phyloP scores from a whole-genome alignment of 495 filamentous ascomycete species.

The Tuber indicum region DNA sequence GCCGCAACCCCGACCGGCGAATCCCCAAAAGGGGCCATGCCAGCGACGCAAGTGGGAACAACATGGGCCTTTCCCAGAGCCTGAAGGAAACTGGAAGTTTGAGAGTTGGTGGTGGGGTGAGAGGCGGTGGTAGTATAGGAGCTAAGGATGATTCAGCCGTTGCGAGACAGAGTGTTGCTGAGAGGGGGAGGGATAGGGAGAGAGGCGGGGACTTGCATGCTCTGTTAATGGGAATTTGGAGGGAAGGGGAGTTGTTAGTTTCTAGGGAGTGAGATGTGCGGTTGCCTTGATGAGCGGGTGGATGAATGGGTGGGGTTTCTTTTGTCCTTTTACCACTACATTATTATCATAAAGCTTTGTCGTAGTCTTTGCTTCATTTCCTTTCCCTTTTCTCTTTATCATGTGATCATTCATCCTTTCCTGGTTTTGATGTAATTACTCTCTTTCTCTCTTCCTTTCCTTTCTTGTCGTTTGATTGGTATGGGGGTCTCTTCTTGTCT shows the following conservation, averaged over 20 bases:
- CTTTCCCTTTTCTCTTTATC: neutral
- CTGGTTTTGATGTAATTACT: neutral
- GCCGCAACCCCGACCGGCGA: slow-evolving; percentile 47
- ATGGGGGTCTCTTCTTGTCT: neutral
- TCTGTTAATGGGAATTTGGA: slow-evolving; percentile 34
- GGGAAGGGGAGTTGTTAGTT: slow-evolving; percentile 21
- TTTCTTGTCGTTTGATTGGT: neutral
- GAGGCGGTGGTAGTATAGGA: slow-evolving; percentile 3
- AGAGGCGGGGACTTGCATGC: slow-evolving; percentile 19
- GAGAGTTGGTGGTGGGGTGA: neutral
- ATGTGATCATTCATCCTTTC: neutral
- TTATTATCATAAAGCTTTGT: slow-evolving; percentile 10
- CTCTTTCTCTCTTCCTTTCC: neutral
- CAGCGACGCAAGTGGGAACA: slow-evolving; percentile 35
- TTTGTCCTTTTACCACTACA: slow-evolving; percentile 9
- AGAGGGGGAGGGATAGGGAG: slow-evolving; percentile 17
- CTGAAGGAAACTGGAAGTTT: slow-evolving; percentile 37
- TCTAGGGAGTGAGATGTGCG: slow-evolving; percentile 23
- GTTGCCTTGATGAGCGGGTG: neutral
- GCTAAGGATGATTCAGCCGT: slow-evolving; percentile 32
- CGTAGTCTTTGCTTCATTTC: neutral
- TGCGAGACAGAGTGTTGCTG: slow-evolving; percentile 9
- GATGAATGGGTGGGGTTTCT: neutral
- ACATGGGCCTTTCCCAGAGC: slow-evolving; percentile 46
- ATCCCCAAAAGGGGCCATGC: slow-evolving; percentile 42